These are phyloP conservation scores for Penicillium italicum DNA, from an alignment of 2,329 filamentous ascomycete species.

Conservation along the genomic window DNA sequence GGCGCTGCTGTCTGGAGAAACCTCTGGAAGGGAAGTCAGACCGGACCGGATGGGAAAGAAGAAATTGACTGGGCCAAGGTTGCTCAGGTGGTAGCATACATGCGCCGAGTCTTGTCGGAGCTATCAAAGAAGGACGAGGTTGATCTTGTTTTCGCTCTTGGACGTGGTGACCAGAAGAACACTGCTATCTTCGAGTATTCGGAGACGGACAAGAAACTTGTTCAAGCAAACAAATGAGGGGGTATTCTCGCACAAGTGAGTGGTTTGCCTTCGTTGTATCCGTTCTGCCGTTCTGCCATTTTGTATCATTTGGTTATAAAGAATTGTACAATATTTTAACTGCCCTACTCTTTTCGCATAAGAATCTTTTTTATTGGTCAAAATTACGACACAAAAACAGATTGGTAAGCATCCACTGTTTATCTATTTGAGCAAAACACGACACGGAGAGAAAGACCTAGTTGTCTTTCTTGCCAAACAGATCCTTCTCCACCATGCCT, in stretches of 20 bases:
- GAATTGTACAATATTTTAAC: conserved; percentile 16
- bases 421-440: not conserved
- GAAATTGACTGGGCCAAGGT: conserved; percentile 60
- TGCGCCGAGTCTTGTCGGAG: conserved; percentile 55
- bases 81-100: conserved; percentile 60
- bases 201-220: conserved; percentile 38
- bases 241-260: not conserved
- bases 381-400: not conserved
- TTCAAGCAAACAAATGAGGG: conserved; percentile 30
- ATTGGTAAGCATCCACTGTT: not conserved
- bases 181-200: conserved; percentile 35
- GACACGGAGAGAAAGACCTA: not conserved
- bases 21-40: conserved; percentile 69
- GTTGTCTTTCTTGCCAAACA: conserved; percentile 49
- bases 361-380: not conserved
- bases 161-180: conserved; percentile 36
- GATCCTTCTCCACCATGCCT: conserved; percentile 80
- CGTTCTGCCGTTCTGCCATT: not conserved
- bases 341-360: conserved; percentile 2
- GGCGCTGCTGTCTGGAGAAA: conserved; percentile 84
- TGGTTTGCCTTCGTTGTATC: not conserved
- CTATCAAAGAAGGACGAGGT: conserved; percentile 55
- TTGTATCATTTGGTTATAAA: conserved; percentile 3
- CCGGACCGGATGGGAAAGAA: conserved; percentile 29
- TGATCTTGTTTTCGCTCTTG: conserved; percentile 52